Evolutionary conservation across 371 early-diverging fungal species (phyloP).

Genomic region (Umbelopsis sp.): DNA sequence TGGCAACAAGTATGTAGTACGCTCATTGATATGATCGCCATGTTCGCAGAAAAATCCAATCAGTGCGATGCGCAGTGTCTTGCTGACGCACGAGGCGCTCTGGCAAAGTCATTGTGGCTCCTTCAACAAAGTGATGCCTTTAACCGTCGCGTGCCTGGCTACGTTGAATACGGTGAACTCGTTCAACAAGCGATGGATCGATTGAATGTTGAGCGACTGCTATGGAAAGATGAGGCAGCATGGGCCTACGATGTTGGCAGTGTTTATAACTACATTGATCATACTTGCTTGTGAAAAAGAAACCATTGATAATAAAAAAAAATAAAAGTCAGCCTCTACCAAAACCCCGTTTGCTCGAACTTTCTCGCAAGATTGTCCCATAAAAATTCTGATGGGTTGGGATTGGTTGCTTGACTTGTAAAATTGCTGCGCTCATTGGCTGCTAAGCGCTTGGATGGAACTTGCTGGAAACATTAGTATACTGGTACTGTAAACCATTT

Average conservation of each 20-base stretch:
- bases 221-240: conserved; percentile 7
- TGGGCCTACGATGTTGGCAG: conserved; percentile 13
- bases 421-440: neutral
- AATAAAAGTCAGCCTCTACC: neutral
- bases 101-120: conserved; percentile 6
- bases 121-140: conserved; percentile 5
- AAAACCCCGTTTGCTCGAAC: conserved; percentile 17
- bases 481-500: neutral
- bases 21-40: conserved; percentile 16
- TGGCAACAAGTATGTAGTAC: conserved; percentile 20
- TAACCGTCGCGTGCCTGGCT: conserved; percentile 17
- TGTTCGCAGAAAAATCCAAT: conserved; percentile 13
- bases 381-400: neutral
- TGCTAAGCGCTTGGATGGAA: neutral
- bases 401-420: neutral
- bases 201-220: neutral
- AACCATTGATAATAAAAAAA: too few species aligned
- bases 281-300: neutral
- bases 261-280: neutral
- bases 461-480: conserved; percentile 13
- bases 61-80: conserved; percentile 9
- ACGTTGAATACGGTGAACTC: conserved; percentile 17
- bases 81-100: neutral
- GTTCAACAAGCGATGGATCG: conserved; percentile 15
- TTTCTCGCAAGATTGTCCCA: neutral